Evolutionary conservation across 1,284 basidiomycete genomes (phyloP).

Genomic region (Ceratobasidium sp.): DNA sequence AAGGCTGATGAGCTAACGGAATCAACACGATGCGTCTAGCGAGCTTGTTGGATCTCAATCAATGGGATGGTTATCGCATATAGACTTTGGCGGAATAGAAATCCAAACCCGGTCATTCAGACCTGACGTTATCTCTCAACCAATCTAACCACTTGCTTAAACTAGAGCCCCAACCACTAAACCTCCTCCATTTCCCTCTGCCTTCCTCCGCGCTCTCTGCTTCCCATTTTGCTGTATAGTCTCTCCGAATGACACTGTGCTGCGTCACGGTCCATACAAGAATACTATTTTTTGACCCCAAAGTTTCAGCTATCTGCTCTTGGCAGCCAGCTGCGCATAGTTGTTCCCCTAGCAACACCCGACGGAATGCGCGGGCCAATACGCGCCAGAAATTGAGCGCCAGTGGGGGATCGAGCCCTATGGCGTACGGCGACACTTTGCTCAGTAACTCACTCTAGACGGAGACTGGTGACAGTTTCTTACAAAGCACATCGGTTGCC

Average conservation of each 20-base stretch:
- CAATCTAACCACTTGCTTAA: constrained; percentile 11
- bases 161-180: constrained; percentile 28
- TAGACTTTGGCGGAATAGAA: no score
- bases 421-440: no score
- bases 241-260: not conserved
- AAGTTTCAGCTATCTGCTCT: constrained; percentile 17
- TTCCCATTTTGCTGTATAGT: constrained; percentile 11
- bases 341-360: constrained; percentile 11
- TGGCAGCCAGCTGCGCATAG: constrained; percentile 21
- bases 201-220: constrained; percentile 12
- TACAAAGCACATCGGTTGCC: constrained; percentile 41
- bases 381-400: constrained; percentile 17
- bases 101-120: not conserved
- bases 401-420: constrained; percentile 33
- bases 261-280: constrained; percentile 19
- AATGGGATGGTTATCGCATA: no score
- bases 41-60: no score
- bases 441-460: not conserved
- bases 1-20: no score
- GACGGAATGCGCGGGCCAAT: constrained; percentile 18
- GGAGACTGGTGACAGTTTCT: not conserved
- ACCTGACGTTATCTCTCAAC: constrained; percentile 8
- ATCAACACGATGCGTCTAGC: no score
- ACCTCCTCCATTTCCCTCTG: constrained; percentile 38
- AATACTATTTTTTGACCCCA: constrained; percentile 26